Evolutionary conservation across 2,329 filamentous ascomycete genomes (phyloP).

Genomic region (Huntiella decipiens): DNA sequence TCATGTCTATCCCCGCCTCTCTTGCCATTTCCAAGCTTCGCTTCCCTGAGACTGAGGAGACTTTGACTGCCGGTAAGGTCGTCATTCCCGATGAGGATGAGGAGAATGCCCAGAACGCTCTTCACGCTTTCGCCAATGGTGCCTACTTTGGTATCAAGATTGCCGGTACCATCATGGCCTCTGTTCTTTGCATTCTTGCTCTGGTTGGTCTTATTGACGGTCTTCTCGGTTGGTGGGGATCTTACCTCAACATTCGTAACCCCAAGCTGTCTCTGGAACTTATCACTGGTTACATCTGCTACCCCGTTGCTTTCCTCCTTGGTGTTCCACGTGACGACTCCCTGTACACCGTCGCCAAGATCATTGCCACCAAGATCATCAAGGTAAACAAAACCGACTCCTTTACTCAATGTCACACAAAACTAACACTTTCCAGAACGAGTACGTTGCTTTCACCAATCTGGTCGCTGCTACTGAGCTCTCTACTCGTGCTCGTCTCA

Average conservation of each 20-base stretch:
- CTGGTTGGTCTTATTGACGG: constrained; percentile 57
- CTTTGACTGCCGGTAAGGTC: constrained; percentile 62
- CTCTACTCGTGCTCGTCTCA: constrained; percentile 53
- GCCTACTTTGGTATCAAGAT: constrained; percentile 78
- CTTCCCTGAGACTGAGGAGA: constrained; percentile 74
- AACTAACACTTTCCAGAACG: constrained; percentile 32
- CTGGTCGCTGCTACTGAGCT: constrained; percentile 39
- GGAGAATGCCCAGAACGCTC: constrained; percentile 54
- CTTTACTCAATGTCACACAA: not conserved
- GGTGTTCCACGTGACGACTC: constrained; percentile 51
- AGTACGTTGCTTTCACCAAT: constrained; percentile 52
- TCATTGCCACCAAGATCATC: constrained; percentile 75
- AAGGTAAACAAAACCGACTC: constrained; percentile 22
- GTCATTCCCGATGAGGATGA: constrained; percentile 66
- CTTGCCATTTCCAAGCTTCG: constrained; percentile 78
- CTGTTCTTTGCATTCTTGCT: constrained; percentile 68
- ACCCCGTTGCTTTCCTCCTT: constrained; percentile 62
- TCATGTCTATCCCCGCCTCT: constrained; percentile 89
- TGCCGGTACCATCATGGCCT: constrained; percentile 61
- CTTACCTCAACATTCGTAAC: constrained; percentile 53
- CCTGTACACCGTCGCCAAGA: constrained; percentile 51
- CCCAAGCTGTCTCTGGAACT: constrained; percentile 46
- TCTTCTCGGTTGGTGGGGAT: constrained; percentile 67
- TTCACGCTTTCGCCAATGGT: constrained; percentile 73
- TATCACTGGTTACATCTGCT: constrained; percentile 60